Base-by-base conservation (phyloP, 2,329 filamentous ascomycete genomes). In the Alternaria solani region DNA sequence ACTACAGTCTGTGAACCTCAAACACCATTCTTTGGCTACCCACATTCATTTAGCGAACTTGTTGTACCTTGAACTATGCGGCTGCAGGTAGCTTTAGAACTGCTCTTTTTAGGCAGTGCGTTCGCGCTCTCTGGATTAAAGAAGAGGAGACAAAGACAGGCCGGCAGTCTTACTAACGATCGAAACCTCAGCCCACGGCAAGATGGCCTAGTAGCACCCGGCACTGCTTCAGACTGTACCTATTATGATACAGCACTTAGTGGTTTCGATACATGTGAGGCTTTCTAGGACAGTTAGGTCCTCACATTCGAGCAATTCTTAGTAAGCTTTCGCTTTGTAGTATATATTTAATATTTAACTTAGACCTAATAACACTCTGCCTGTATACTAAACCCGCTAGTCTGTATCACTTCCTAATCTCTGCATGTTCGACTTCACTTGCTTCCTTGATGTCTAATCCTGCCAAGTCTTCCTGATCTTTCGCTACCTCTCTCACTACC, bases 401-500 rank as follows among this genome's bases (percentile, higher is more conserved):
- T 25, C n/a, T 26, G 7, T n/a, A 14, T 69, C 49, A 67, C 18
- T 32, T 63, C 36, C 60, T 57, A 28, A 66, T 59, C 39, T 72
- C 65, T 28, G 65, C 56, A 57, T 71, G 67, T 57, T 73, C 66
- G 6, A 72, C 62, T 46, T 68, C 70, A 20, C 57, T 63, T 7
- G 56, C 47, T 42, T 59, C 65, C 60, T 73, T 73, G 25, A 63
- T 51, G n/a, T 67, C 61, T 16, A 72, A 11, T 12, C 67, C 63
- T 8, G 59, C 26, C 28, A 66, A 54, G 42, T 74, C 69, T 46
- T 76, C 74, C 20, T 74, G 68, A 53, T 75, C 73, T 46, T 70
- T 74, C 2, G 59, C 51, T 9, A 55, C 16, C 14, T 65, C 64
- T 8, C 43, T 39, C 25, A 68, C 36, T n/a, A 64, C 54, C 9